Evolutionary conservation across 805 yeast genomes (phyloP), one percentile per base, ranked within the genome.

Genomic region (Aciculoconidium aculeatum): DNA sequence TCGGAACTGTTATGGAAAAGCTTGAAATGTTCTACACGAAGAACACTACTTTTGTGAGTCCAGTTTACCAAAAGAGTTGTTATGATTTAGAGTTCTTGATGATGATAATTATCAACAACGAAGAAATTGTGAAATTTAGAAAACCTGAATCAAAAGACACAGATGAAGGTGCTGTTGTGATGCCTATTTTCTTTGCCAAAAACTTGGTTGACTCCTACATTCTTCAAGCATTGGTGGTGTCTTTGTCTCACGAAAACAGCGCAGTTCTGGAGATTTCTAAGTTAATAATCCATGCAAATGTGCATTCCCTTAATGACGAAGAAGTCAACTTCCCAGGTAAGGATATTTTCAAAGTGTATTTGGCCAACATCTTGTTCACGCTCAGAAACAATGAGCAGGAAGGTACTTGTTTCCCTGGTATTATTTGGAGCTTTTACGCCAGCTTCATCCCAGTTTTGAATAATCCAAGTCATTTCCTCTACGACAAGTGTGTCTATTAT

Each of bases 51-150:
- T 30, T 30, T 11, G 34, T 43, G 4, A 38, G 43, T 10, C 45
- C 51, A 19, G 31, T 40, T 2, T 58, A 58, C 25, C 37, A 40
- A 6, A 37, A 51, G 1, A 49, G 61, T 0, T 39, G 58, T 5
- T 83, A 87, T 51, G 90, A 85, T 47, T 69, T 77, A n/a, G 77
- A 80, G 45, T 84, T 87, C 44, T 42, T 87, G 20, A 50, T 84
- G 36, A 58, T 80, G 31, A 47, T 78, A 36, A 53, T 79, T 4
- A 49, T 80, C 20, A 80, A 77, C 48, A 81, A 77, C 41, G 77
- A 74, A 4, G 88, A 81, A 37, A 57, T 82, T 17, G 67, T 81
- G 25, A 23, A 53, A 47, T 15, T 32, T 55, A 9, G 42, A 46
- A 3, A 50, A 49, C 7, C 18, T 7, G 6, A 19, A 25, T 7